Percentiles rank a stretch among this genome's conserved stretches.
These are phyloP conservation scores for Elongisporangium anandrum DNA, from an alignment of 352 stramenopile genomes.

Conservation along the genomic window DNA sequence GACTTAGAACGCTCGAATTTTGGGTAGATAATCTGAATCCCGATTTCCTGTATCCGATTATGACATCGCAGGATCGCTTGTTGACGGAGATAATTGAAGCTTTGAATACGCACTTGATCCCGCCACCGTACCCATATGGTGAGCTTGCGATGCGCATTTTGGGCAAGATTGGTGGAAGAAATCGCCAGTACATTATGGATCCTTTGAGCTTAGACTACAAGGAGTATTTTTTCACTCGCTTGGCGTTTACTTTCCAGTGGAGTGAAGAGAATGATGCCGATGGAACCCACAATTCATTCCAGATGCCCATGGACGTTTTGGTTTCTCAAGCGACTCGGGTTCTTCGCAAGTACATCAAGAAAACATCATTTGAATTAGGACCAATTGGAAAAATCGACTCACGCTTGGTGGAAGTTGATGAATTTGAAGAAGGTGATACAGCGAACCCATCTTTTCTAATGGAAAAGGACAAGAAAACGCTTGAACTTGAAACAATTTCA, in stretches of 20 bases:
- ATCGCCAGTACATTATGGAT: conserved; percentile 88
- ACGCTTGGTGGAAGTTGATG: conserved; percentile 51
- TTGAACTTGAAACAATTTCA: conserved; percentile 66
- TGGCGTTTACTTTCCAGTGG: conserved; percentile 57
- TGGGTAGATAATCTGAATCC: conserved; percentile 99
- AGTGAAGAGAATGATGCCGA: conserved; percentile 15
- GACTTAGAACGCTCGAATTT: conserved; percentile 95
- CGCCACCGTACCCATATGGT: conserved; percentile 96
- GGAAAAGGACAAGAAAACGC: conserved; percentile 85
- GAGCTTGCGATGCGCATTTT: conserved; percentile 94
- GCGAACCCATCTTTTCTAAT: conserved; percentile 39
- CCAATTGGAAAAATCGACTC: conserved; percentile 55
- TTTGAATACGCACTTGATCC: conserved; percentile 94
- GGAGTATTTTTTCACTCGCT: conserved; percentile 36
- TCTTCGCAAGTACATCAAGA: conserved; percentile 58
- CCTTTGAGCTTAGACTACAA: conserved; percentile 57
- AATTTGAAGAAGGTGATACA: conserved; percentile 57
- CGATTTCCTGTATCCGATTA: conserved; percentile 95
- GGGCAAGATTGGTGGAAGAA: conserved; percentile 96
- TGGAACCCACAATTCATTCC: conserved; percentile 13
- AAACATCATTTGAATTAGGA: conserved; percentile 43
- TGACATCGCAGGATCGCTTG: conserved; percentile 85
- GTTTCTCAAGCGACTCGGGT: conserved; percentile 39
- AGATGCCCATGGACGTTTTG: conserved; percentile 60
- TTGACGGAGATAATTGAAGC: conserved; percentile 95